A percentile compares a stretch with the other conserved stretches of the same genome.
Evolutionary conservation across 129 eudicot species (phyloP).

Genomic region (Chrysanthemum makinoi): DNA sequence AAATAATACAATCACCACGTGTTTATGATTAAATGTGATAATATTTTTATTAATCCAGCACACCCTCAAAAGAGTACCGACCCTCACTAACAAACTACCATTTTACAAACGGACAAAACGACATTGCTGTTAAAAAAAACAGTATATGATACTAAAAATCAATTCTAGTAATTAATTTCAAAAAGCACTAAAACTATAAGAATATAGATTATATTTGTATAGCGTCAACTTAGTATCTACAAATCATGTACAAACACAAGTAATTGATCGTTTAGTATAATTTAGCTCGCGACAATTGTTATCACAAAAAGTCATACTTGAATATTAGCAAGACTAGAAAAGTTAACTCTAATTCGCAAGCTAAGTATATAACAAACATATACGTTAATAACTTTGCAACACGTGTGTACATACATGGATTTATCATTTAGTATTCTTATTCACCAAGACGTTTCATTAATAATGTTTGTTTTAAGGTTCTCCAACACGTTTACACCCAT

Average conservation of each 20-base stretch:
- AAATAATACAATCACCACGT: not conserved
- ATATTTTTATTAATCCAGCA: not conserved
- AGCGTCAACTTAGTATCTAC: too few species aligned
- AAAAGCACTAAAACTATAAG: too few species aligned
- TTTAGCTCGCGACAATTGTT: too few species aligned
- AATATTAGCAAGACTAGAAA: not conserved
- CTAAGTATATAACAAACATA: not conserved
- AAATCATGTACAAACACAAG: too few species aligned
- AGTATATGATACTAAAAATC: too few species aligned
- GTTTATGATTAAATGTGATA: constrained; percentile 6
- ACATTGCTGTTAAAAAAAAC: too few species aligned
- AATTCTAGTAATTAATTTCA: too few species aligned
- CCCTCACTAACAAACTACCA: not conserved
- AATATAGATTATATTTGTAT: too few species aligned
- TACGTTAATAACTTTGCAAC: not conserved
- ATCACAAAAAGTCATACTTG: too few species aligned
- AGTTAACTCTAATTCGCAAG: not conserved
- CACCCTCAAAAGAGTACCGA: not conserved
- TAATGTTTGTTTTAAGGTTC: not conserved
- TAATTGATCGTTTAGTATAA: too few species aligned
- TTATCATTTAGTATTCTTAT: not conserved
- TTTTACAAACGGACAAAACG: too few species aligned
- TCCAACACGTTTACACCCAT: not conserved
- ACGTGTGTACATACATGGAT: not conserved
- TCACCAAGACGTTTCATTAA: not conserved